Evolutionary conservation across 768 basidiomycete species (phyloP).

Genomic region (Rhodotorula diobovata): DNA sequence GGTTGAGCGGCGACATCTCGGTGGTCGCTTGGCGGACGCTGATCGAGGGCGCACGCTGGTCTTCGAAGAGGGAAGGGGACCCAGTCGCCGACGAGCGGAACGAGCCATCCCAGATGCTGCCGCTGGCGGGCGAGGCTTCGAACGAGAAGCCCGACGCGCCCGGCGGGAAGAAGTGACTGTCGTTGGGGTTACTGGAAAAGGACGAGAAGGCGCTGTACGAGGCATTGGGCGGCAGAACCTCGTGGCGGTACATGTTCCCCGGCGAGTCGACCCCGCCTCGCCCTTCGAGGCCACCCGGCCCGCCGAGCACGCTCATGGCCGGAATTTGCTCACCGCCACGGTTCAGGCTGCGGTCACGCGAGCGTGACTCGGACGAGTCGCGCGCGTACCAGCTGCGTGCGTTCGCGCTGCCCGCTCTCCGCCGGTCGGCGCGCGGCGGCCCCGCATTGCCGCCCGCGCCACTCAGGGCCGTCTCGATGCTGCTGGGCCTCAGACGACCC

Average conservation of each 20-base stretch:
- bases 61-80: slow-evolving; percentile 20
- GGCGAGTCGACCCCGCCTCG: slow-evolving; percentile 1
- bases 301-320: neutral
- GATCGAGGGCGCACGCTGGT: neutral
- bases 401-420: neutral
- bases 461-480: neutral
- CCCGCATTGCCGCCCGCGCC: neutral
- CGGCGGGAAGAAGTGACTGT: slow-evolving; percentile 32
- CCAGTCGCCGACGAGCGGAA: slow-evolving; percentile 9
- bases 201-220: neutral
- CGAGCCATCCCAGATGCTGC: slow-evolving; percentile 9
- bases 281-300: neutral
- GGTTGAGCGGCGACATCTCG: slow-evolving; percentile 1
- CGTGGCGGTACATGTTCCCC: neutral
- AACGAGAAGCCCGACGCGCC: slow-evolving; percentile 32
- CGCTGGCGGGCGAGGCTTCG: slow-evolving; percentile 4
- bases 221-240: slow-evolving; percentile 25
- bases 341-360: slow-evolving; percentile 9
- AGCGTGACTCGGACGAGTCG: slow-evolving; percentile 19
- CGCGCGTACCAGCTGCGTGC: slow-evolving; percentile 9
- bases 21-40: neutral
- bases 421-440: neutral
- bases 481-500: slow-evolving; percentile 4
- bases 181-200: neutral
- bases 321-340: neutral